phyloP scores from a whole-genome alignment of 441 rosid genomes.

The Populus hybrid region DNA sequence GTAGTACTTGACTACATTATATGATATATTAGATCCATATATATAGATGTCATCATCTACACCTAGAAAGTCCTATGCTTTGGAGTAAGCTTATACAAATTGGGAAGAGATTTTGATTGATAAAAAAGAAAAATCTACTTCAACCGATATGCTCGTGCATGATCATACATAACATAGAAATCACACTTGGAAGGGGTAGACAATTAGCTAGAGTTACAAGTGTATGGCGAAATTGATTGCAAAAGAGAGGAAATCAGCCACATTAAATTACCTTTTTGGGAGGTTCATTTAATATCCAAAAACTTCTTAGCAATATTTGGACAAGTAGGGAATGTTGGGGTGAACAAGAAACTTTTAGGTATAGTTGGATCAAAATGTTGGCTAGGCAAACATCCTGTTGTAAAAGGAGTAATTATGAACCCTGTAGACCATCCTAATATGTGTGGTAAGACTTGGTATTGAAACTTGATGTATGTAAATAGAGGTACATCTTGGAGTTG shows the following conservation, averaged over 20 bases:
- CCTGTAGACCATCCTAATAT: no score
- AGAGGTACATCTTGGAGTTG: no score
- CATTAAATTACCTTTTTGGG: background rate
- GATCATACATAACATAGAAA: no score
- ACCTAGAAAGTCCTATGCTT: background rate
- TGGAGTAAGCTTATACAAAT: constrained; percentile 6
- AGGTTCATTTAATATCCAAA: background rate
- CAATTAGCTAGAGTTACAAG: background rate
- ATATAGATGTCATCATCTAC: background rate
- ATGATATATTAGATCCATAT: background rate
- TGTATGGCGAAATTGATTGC: background rate
- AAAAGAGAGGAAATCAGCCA: background rate
- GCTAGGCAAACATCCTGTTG: no score
- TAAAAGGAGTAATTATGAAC: no score
- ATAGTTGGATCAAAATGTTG: background rate
- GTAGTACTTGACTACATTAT: no score
- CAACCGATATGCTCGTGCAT: no score
- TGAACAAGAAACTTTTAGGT: background rate
- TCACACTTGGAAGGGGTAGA: background rate
- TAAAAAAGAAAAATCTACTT: no score
- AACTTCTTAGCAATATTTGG: background rate
- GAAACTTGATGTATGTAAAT: no score
- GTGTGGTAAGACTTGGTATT: no score
- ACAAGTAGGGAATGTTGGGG: background rate
- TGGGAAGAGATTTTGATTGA: background rate